phyloP scores from a whole-genome alignment of 2,329 filamentous ascomycete genomes.

The Aspergillus fumigatus region DNA sequence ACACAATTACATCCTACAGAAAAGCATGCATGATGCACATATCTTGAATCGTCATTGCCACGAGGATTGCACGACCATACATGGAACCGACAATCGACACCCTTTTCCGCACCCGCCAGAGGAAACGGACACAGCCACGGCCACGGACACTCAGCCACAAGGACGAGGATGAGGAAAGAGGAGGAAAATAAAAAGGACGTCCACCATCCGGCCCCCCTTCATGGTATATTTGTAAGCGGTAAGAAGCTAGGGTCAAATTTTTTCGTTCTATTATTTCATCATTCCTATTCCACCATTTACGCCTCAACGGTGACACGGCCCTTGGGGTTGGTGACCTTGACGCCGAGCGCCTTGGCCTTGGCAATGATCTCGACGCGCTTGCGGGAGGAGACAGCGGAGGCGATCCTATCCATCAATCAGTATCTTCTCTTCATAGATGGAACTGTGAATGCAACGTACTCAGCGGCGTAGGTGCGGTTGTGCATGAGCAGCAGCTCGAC shows the following conservation, averaged over 20 bases:
- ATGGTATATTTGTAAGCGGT: not conserved
- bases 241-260: constrained; percentile 2
- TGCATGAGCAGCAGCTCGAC: constrained; percentile 99
- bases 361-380: constrained; percentile 98
- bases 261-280: constrained; percentile 44
- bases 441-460: constrained; percentile 60
- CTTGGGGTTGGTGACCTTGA: constrained; percentile 99
- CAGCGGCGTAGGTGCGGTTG: constrained; percentile 98
- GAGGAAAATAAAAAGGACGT: not conserved
- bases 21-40: constrained; percentile 21
- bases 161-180: constrained; percentile 20
- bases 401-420: constrained; percentile 62
- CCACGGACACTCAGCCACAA: constrained; percentile 6
- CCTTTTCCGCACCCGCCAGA: constrained; percentile 14
- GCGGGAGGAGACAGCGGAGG: constrained; percentile 94
- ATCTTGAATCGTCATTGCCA: constrained; percentile 27
- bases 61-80: constrained; percentile 23
- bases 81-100: constrained; percentile 20
- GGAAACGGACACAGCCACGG: constrained; percentile 10
- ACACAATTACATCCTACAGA: constrained; percentile 2
- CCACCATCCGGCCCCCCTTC: not conserved
- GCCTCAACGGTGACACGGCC: constrained; percentile 96
- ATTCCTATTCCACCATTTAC: constrained; percentile 34
- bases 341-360: constrained; percentile 94
- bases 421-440: too few species aligned